phyloP scores from a whole-genome alignment of 2,329 filamentous ascomycete species.

The Penicillium occitanis region DNA sequence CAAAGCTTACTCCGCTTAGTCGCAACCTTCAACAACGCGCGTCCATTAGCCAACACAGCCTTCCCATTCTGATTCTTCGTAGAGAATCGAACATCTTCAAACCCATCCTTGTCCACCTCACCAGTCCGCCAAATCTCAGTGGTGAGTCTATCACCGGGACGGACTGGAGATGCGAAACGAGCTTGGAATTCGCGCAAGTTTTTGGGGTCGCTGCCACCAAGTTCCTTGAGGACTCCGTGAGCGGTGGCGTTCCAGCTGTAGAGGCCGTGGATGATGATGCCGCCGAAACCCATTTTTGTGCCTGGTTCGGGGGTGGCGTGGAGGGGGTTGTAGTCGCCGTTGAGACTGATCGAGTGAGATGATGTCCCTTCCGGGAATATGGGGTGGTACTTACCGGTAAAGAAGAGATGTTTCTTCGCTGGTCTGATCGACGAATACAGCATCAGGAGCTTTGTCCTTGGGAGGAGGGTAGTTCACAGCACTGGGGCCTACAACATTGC shows the following conservation, averaged over 20 bases:
- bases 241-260: conserved; percentile 81
- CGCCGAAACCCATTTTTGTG: conserved; percentile 86
- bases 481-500: conserved; percentile 54
- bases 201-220: conserved; percentile 74
- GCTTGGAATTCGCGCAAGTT: conserved; percentile 89
- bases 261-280: conserved; percentile 83
- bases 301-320: conserved; percentile 85
- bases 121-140: conserved; percentile 81
- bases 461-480: conserved; percentile 77
- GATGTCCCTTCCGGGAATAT: neutral
- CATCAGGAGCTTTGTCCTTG: conserved; percentile 68
- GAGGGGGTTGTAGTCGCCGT: conserved; percentile 92
- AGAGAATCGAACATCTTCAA: conserved; percentile 80
- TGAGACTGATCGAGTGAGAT: conserved; percentile 57
- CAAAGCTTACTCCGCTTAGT: conserved; percentile 51
- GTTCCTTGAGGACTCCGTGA: conserved; percentile 68
- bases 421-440: conserved; percentile 68
- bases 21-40: conserved; percentile 70
- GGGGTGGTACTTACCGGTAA: conserved; percentile 55
- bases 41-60: conserved; percentile 82
- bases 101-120: conserved; percentile 55
- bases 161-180: conserved; percentile 80
- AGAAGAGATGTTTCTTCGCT: conserved; percentile 70
- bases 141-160: conserved; percentile 77
- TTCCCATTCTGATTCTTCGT: conserved; percentile 77